Evolutionary conservation across 75 land plant species (phyloP), one percentile per base, ranked within the genome.

Genomic region (Selaginella tamariscina): DNA sequence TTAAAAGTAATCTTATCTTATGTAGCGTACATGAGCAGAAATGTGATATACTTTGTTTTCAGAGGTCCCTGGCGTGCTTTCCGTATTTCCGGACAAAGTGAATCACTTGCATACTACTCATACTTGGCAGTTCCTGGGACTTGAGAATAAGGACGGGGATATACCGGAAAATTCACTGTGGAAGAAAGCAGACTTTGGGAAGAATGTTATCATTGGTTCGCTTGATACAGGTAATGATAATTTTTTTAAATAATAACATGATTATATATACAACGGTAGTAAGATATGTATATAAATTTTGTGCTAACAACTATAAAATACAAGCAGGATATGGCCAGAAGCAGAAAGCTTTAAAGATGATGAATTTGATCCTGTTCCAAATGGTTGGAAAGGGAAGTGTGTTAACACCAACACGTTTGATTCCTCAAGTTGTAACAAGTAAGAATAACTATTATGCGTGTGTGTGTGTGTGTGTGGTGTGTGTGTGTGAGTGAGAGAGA

Each of bases 31-130:
- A 20, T 49, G 54, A 49, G 20, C 54, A 11, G 11, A 49, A 49
- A 11, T 49, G 11, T 49, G 54, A 49, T 49, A 20, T 11, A 49
- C 2, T 21, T 23, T 2, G 8, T n/a, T 59, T 59, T 8, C 62
- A 59, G 62, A 59, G 26, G 21, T 59, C n/a, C 62, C 62, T 59
- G 62, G 62, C 62, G 62, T 59, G 23, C 26, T 59, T 23, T 59
- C 62, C 62, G 26, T 59, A 5, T 59, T 59, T 59, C 62, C 62
- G 2, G 26, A 59, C 62, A 59, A 59, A 26, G 21, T 2, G 26
- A 59, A 59, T 23, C 26, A 59, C 2, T 23, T 59, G n/a, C 62
- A 59, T n/a, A 59, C 62, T 2, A 59, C 62, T 8, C 21, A 26
- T 21, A 9, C 62, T 5, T 59, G 62, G 62, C 5, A 59, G 62